Conservation (phyloP, 2,329 filamentous ascomycete species). For the Neurospora sp. region DNA sequence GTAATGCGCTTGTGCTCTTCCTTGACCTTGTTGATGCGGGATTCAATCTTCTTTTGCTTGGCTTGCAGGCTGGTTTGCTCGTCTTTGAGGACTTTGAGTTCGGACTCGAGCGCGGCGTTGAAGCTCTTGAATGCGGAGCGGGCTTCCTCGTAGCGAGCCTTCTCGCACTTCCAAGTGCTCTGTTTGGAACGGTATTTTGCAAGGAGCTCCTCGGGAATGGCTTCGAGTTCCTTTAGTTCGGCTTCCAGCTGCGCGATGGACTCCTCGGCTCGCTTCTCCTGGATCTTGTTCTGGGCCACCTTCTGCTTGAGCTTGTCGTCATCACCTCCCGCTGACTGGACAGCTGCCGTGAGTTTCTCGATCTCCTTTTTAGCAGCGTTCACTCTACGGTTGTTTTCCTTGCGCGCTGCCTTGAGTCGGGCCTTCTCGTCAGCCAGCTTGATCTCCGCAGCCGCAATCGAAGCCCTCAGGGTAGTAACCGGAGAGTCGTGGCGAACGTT, state of each 20-base stretch:
- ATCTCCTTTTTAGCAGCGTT: constrained; percentile 63
- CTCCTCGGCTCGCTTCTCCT: constrained; percentile 51
- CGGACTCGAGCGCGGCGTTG: constrained; percentile 52
- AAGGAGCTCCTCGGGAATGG: constrained; percentile 51
- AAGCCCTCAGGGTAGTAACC: constrained; percentile 65
- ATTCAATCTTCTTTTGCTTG: constrained; percentile 62
- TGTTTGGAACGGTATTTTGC: constrained; percentile 46
- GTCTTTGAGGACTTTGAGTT: constrained; percentile 51
- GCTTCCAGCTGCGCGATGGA: constrained; percentile 30
- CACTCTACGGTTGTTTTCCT: constrained; percentile 63
- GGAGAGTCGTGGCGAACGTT: constrained; percentile 61
- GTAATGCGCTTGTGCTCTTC: constrained; percentile 61
- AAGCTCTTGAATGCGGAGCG: constrained; percentile 44
- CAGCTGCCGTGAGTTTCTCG: constrained; percentile 54
- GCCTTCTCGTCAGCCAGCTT: constrained; percentile 61
- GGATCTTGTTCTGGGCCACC: constrained; percentile 63
- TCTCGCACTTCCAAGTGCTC: constrained; percentile 42
- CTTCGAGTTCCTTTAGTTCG: constrained; percentile 56
- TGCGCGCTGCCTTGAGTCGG: constrained; percentile 59
- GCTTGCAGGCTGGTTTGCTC: constrained; percentile 54
- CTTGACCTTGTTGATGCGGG: constrained; percentile 61
- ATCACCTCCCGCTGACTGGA: constrained; percentile 58
- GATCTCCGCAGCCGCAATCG: constrained; percentile 60
- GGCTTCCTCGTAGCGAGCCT: constrained; percentile 49
- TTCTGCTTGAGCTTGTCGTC: constrained; percentile 70